Conservation (phyloP, 441 rosid species). For the Populus hybrid region DNA sequence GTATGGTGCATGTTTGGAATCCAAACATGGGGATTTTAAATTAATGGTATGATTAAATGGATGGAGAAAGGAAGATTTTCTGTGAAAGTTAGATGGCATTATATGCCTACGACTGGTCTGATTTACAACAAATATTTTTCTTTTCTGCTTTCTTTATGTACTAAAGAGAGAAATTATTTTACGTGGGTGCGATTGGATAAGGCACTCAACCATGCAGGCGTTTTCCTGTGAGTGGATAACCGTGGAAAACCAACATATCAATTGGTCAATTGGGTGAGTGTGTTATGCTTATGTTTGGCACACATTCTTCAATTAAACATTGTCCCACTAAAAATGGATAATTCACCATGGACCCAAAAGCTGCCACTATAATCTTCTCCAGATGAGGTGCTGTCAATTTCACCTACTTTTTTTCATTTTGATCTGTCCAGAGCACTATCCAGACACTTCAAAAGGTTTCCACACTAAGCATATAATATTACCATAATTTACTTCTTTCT, state of each 20-base stretch:
- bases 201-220: background rate
- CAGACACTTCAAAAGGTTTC: background rate
- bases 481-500: background rate
- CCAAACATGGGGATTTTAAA: too few species aligned
- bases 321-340: conserved; percentile 13
- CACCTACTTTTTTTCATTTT: conserved; percentile 6
- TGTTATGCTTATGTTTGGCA: conserved; percentile 35
- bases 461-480: background rate
- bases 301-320: conserved; percentile 24
- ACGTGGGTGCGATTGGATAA: background rate
- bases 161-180: too few species aligned
- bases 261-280: conserved; percentile 20
- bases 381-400: background rate
- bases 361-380: conserved; percentile 20
- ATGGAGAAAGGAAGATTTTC: background rate
- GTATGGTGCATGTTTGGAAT: too few species aligned
- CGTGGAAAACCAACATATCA: conserved; percentile 5
- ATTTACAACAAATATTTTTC: background rate
- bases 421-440: background rate
- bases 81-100: background rate
- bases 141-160: too few species aligned
- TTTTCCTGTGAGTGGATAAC: conserved; percentile 8
- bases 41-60: too few species aligned
- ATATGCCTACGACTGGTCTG: background rate
- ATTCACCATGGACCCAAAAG: conserved; percentile 20